Evolutionary conservation across 805 yeast species (phyloP), one percentile per base, ranked within the genome.

Genomic region (Monosporozyma unispora): DNA sequence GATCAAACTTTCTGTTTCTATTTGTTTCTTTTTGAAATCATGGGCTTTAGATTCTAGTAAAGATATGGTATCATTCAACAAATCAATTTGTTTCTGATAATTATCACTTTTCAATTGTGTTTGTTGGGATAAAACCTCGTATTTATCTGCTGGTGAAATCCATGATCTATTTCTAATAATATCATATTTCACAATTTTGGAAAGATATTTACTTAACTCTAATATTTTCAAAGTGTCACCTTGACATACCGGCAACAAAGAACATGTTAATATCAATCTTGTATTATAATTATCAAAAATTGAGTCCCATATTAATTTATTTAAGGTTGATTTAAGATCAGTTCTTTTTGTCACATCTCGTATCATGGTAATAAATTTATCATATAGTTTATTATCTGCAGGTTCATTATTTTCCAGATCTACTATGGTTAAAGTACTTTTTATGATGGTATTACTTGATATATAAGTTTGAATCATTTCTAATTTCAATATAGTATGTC

Each of bases 261-360:
- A 84, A 53, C 91, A 83, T 55, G 82, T 83, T 43, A 86, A 75
- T 19, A 87, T 79, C 45, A 87, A 69, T 3, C 84, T 77, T 0
- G 95, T 87, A 46, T 87, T 71, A 2, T 89, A 80, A 62, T 87
- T 85, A 1, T 95, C 95, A 6, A 93, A 93, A 19, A 87, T 67
- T 0, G 91, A 81, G 56, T 86, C 90, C 60, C 83, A 91, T 35
- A 87, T 66, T 10, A 87, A 81, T 52, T 90, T 71, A 0, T 95
- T 84, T 48, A 87, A 71, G 56, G 83, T 84, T 2, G 38, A 25
- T 16, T 33, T 33, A 1, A 18, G 22, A 14, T 28, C 22, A 9
- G 4, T 21, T 18, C n/a, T 44, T 16, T 21, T 39, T 16, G n/a
- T 10, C 10, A 4, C 16, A 11, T 39, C 27, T 21, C 27, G 27